These are phyloP conservation scores for Nothomitra cinnamomea DNA, from an alignment of 2,329 filamentous ascomycete genomes.

Conservation along the genomic window DNA sequence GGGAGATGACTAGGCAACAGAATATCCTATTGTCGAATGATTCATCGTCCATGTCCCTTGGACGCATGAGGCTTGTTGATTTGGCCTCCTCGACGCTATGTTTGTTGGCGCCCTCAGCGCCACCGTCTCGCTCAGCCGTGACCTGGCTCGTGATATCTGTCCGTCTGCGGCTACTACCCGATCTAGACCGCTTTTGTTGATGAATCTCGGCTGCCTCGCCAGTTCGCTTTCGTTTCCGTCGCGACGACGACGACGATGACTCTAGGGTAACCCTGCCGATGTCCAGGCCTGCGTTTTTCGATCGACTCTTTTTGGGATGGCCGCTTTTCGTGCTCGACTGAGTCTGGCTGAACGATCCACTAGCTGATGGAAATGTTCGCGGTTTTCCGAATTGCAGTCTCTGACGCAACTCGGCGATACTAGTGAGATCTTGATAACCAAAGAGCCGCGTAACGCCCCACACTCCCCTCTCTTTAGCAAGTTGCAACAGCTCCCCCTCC, in stretches of 20 bases:
- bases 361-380: no score
- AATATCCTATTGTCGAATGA: no score
- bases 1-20: constrained; percentile 18
- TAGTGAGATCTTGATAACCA: constrained; percentile 1
- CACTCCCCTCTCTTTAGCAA: neutral
- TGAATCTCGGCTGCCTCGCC: neutral
- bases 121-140: neutral
- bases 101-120: neutral
- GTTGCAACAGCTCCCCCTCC: neutral
- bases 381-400: constrained; percentile 3
- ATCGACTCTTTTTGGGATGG: no score
- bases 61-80: neutral
- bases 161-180: no score
- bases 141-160: no score
- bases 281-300: no score
- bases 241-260: no score
- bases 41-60: neutral
- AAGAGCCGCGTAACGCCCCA: neutral
- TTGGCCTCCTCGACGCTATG: neutral
- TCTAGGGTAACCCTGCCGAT: no score
- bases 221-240: no score
- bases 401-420: neutral
- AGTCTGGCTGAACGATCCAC: no score
- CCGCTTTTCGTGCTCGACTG: no score
- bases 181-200: neutral